Evolutionary conservation across 2,329 filamentous ascomycete genomes (phyloP).

Genomic region (Exophiala bonariae): DNA sequence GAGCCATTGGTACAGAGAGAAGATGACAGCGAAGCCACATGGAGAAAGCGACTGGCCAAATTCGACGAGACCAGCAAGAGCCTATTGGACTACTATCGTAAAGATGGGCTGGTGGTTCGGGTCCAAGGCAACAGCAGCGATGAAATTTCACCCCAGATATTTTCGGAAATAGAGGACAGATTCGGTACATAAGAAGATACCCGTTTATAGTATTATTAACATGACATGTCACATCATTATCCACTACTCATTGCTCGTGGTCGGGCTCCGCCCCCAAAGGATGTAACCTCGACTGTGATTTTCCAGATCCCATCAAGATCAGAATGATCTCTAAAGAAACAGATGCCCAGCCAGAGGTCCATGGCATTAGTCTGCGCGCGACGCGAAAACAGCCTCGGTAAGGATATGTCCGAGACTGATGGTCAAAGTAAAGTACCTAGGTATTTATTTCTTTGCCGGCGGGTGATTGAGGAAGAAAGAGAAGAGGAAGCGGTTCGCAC

Average conservation of each 20-base stretch:
- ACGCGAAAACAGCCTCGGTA: conserved; percentile 28
- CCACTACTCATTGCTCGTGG: no score
- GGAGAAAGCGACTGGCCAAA: conserved; percentile 74
- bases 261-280: no score
- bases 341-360: conserved; percentile 31
- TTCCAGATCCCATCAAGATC: conserved; percentile 31
- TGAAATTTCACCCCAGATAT: conserved; percentile 90
- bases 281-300: conserved; percentile 32
- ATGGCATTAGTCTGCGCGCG: conserved; percentile 22
- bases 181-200: conserved; percentile 52
- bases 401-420: conserved; percentile 23
- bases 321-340: conserved; percentile 29
- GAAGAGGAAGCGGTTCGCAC: background rate
- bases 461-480: conserved; percentile 15
- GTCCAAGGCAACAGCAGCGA: conserved; percentile 88
- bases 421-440: conserved; percentile 19
- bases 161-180: conserved; percentile 74
- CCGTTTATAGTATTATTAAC: no score
- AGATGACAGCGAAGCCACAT: conserved; percentile 86
- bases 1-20: conserved; percentile 78
- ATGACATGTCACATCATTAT: no score
- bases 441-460: conserved; percentile 24
- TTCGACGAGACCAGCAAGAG: conserved; percentile 87
- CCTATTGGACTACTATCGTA: conserved; percentile 82
- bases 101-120: conserved; percentile 72